phyloP scores from a whole-genome alignment of 1,139 yeast genomes.

The Saccharomyces uvarum region DNA sequence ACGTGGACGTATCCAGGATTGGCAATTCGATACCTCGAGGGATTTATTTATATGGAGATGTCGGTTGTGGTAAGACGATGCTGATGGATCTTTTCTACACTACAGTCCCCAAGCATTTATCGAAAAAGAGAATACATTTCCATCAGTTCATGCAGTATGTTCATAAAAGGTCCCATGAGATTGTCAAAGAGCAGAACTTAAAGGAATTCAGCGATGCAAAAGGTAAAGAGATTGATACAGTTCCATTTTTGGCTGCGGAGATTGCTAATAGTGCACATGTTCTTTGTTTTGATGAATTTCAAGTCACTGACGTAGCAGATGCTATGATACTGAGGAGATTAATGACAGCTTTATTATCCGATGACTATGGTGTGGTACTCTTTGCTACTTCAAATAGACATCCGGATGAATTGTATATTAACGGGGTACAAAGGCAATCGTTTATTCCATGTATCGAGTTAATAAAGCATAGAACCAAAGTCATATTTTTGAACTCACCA shows the following conservation, averaged over 20 bases:
- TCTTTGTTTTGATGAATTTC: slow-evolving; percentile 90
- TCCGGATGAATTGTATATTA: slow-evolving; percentile 84
- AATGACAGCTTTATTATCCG: slow-evolving; percentile 51
- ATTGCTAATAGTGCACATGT: slow-evolving; percentile 70
- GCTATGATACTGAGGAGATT: slow-evolving; percentile 88
- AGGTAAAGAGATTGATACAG: slow-evolving; percentile 63
- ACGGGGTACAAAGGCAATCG: slow-evolving; percentile 86
- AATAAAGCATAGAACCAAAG: slow-evolving; percentile 65
- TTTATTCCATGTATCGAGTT: slow-evolving; percentile 87
- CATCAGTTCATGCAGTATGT: slow-evolving; percentile 95
- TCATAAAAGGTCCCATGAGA: slow-evolving; percentile 77
- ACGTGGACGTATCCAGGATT: not conserved
- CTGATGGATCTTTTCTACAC: slow-evolving; percentile 88
- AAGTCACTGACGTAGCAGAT: slow-evolving; percentile 95
- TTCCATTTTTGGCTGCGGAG: slow-evolving; percentile 78
- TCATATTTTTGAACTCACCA: slow-evolving; percentile 76
- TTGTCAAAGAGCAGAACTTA: slow-evolving; percentile 32
- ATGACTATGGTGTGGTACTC: slow-evolving; percentile 71
- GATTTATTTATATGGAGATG: slow-evolving; percentile 90
- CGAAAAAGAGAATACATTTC: slow-evolving; percentile 79
- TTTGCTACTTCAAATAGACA: slow-evolving; percentile 94
- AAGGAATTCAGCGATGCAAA: slow-evolving; percentile 34
- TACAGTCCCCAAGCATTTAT: slow-evolving; percentile 68
- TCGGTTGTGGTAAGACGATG: slow-evolving; percentile 98
- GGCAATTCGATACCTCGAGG: slow-evolving; percentile 52